Percentiles rank a stretch among this genome's conserved stretches.
These are phyloP conservation scores for Ceratocystis harringtonii DNA, from an alignment of 2,329 filamentous ascomycete genomes.

Conservation along the genomic window DNA sequence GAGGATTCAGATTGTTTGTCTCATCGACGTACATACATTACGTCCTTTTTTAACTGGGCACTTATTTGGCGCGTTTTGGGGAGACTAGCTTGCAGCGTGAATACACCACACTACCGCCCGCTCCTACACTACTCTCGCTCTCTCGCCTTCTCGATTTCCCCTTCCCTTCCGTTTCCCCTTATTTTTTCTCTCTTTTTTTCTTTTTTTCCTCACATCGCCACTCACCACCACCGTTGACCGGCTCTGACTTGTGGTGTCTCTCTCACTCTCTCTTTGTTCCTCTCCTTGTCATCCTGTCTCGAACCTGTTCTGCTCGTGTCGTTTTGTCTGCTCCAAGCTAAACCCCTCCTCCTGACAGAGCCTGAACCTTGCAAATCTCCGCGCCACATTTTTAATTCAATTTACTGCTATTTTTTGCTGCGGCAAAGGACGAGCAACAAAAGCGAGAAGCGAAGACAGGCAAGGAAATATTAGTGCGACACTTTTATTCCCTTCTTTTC, in stretches of 20 bases:
- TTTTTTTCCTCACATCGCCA: not conserved
- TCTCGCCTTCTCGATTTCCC: not conserved
- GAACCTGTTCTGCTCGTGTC: not conserved
- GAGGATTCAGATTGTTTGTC: conserved; percentile 6
- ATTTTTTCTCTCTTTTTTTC: not conserved
- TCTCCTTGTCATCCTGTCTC: not conserved
- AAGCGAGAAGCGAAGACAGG: not conserved
- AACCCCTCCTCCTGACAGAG: not conserved
- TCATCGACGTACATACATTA: conserved; percentile 4
- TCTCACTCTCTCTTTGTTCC: not conserved
- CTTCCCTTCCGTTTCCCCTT: not conserved
- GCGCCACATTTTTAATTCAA: conserved; percentile 1
- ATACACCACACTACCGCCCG: not conserved
- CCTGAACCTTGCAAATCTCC: not conserved
- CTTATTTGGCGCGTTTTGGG: not conserved
- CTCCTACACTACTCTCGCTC: not conserved
- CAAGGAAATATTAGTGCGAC: conserved; percentile 5
- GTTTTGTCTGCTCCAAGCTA: not conserved
- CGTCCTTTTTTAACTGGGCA: not conserved
- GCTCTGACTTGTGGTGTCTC: not conserved
- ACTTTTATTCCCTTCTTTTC: not conserved
- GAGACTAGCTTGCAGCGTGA: not conserved
- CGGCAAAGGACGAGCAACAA: conserved; percentile 2
- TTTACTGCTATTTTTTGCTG: conserved; percentile 5
- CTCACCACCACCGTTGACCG: too few species aligned